Base-by-base conservation (phyloP, 176 grass and related monocot genomes). In the Cocos nucifera region DNA sequence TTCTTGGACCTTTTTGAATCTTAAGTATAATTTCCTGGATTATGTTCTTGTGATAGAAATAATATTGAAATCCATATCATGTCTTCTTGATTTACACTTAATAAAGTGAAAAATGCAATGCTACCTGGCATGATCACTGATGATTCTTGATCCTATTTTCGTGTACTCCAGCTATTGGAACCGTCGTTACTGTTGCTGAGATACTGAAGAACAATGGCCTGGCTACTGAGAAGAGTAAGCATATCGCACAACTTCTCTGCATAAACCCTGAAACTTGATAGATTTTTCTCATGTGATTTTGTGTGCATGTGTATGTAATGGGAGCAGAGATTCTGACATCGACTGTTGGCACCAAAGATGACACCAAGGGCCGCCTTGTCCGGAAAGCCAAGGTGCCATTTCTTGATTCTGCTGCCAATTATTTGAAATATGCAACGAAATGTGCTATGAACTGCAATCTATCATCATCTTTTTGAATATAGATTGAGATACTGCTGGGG, bases 191-290 rank as follows among this genome's bases (percentile, higher is more conserved):
- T 18, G 91, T 96, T 49, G 83, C 87, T 12, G 91, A 96, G 66
- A 96, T 96, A 59, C 75, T 87, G 53, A 96, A 96, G 78, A 90
- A 90, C 66, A 96, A 79, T 58, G 86, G 83, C 52, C 62, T 88
- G 3, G 91, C 91, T 69, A 90, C 61, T 16, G 78, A 90, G 66
- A 96, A 87, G 71, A 90, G 87, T 88, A 78, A 75, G 58, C 25
- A 57, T 44, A 14, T 2, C 7, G 14, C 10, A 10, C 10, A 9
- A 14, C 35, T 44, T 44, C 35, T 44, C 35, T 44, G 12, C 9
- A 9, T 14, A 14, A 44, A 44, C 35, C 35, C 10, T 44, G 35
- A 10, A 44, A 44, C 10, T 44, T 12, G 35, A 2, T 14, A 12
- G 9, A 14, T 44, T 44, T 44, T 44, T 44, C 35, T 14, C 35